phyloP scores from a whole-genome alignment of 805 yeast species.

The Candida broadrunensis region DNA sequence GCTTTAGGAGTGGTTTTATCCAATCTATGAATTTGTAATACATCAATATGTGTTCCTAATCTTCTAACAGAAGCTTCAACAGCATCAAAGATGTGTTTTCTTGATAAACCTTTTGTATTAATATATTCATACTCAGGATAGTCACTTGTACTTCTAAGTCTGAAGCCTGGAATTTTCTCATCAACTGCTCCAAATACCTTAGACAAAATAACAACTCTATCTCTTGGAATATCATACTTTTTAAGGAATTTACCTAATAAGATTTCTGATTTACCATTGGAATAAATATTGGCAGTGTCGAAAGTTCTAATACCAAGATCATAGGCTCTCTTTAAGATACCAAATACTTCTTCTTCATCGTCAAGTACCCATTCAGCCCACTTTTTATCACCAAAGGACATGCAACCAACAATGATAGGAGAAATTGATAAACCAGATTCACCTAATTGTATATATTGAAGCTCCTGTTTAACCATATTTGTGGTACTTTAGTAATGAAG shows the following conservation, averaged over 20 bases:
- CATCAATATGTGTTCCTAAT: conserved; percentile 52
- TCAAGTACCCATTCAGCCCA: conserved; percentile 33
- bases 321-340: conserved; percentile 21
- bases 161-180: conserved; percentile 3
- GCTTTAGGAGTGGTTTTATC: conserved; percentile 46
- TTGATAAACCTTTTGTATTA: conserved; percentile 33
- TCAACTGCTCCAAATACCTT: conserved; percentile 13
- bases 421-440: conserved; percentile 48
- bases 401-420: conserved; percentile 51
- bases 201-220: conserved; percentile 17
- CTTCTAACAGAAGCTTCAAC: conserved; percentile 39
- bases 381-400: conserved; percentile 45
- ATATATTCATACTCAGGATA: conserved; percentile 9
- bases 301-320: conserved; percentile 20
- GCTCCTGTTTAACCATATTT: too few species aligned
- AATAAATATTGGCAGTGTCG: conserved; percentile 21
- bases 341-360: conserved; percentile 23
- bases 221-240: conserved; percentile 18
- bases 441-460: conserved; percentile 22
- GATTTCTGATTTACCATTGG: conserved; percentile 17
- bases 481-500: too few species aligned
- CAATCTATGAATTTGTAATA: conserved; percentile 55
- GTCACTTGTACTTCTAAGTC: neutral
- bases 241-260: conserved; percentile 17
- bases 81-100: conserved; percentile 48